phyloP scores from a whole-genome alignment of 768 basidiomycete genomes.

The Leccinum rimulosum region DNA sequence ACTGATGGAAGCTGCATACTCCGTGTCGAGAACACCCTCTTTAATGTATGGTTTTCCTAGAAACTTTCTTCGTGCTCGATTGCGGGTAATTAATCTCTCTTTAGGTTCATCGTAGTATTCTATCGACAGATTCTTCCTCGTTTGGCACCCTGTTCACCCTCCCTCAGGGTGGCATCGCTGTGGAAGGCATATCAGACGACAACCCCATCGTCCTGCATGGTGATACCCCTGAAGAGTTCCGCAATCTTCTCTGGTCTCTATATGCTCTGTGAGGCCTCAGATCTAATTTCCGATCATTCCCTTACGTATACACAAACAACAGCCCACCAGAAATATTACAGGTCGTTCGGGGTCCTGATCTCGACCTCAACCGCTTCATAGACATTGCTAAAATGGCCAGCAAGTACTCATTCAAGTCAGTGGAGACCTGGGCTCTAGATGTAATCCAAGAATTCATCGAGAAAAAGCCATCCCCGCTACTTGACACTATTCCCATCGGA shows the following conservation, averaged over 20 bases:
- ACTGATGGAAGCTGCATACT: conserved; percentile 69
- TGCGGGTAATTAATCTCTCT: conserved; percentile 1
- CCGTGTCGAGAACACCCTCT: conserved; percentile 59
- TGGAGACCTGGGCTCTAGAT: conserved; percentile 74
- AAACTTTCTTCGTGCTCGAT: background rate
- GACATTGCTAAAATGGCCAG: conserved; percentile 65
- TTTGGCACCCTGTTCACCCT: conserved; percentile 67
- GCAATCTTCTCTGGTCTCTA: conserved; percentile 72
- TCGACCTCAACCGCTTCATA: conserved; percentile 53
- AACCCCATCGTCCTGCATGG: conserved; percentile 63
- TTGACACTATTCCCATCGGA: conserved; percentile 39
- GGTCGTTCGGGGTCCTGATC: conserved; percentile 42
- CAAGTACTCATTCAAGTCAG: conserved; percentile 73
- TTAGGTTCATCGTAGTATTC: conserved; percentile 57
- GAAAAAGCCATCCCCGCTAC: conserved; percentile 52
- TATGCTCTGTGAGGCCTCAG: conserved; percentile 60
- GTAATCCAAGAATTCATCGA: conserved; percentile 69
- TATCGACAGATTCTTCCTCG: conserved; percentile 62
- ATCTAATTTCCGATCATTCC: background rate
- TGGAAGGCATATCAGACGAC: conserved; percentile 62
- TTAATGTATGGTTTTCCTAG: conserved; percentile 51
- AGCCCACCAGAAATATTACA: conserved; percentile 61
- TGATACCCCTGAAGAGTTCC: conserved; percentile 64
- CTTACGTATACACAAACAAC: conserved; percentile 3
- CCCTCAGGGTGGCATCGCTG: conserved; percentile 50